Evolutionary conservation across 2,329 filamentous ascomycete species (phyloP).

Genomic region (Aspergillus sp.): DNA sequence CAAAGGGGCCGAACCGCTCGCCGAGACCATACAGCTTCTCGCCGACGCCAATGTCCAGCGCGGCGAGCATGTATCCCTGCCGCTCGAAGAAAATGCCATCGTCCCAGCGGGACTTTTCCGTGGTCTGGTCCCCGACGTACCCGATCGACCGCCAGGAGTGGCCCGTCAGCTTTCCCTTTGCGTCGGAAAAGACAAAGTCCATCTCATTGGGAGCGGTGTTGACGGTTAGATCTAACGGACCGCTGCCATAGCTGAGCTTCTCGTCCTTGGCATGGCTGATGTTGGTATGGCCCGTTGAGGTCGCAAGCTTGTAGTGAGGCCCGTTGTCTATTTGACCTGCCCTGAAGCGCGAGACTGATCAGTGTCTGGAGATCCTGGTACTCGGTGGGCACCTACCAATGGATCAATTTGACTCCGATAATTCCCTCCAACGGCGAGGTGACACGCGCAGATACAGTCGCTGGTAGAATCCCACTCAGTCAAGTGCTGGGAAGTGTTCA

Average conservation of each 20-base stretch:
- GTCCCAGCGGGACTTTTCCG: constrained; percentile 26
- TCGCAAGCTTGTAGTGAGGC: constrained; percentile 33
- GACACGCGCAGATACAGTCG: constrained; percentile 32
- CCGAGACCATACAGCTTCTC: constrained; percentile 73
- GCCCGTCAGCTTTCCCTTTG: constrained; percentile 30
- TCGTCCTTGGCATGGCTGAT: constrained; percentile 26
- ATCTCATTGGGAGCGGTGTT: constrained; percentile 36
- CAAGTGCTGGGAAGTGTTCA: not conserved
- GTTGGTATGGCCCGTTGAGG: constrained; percentile 24
- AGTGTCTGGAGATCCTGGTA: not conserved
- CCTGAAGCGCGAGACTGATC: constrained; percentile 18
- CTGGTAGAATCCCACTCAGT: constrained; percentile 13
- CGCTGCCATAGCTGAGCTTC: constrained; percentile 30
- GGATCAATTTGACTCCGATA: constrained; percentile 38
- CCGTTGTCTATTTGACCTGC: constrained; percentile 34
- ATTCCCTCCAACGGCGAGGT: constrained; percentile 38
- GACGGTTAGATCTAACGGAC: constrained; percentile 30
- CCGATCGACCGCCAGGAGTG: constrained; percentile 41
- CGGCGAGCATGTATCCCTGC: constrained; percentile 39
- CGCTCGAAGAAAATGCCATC: constrained; percentile 38
- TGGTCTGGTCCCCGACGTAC: constrained; percentile 34
- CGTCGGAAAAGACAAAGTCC: constrained; percentile 24
- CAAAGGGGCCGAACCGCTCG: constrained; percentile 73
- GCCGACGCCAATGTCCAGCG: constrained; percentile 42
- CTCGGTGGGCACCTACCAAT: constrained; percentile 26